phyloP scores from a whole-genome alignment of 1,284 basidiomycete genomes.

The Pseudozyma hubeiensis region DNA sequence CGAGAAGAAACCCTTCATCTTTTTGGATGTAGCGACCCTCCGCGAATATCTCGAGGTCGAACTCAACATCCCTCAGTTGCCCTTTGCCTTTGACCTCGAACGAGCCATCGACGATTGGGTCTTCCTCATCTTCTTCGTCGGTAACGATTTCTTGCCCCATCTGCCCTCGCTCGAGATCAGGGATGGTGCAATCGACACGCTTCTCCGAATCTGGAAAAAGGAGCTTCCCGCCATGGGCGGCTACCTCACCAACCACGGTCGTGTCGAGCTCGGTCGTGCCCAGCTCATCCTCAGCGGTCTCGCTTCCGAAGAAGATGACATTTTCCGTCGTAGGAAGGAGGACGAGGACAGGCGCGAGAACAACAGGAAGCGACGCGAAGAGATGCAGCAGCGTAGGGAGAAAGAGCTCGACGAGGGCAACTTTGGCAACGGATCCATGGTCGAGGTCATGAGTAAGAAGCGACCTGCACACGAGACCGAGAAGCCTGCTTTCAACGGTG shows the following conservation, averaged over 20 bases:
- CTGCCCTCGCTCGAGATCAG: slow-evolving; percentile 97
- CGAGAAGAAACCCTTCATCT: slow-evolving; percentile 98
- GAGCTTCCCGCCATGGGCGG: slow-evolving; percentile 95
- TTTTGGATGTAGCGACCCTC: slow-evolving; percentile 93
- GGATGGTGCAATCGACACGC: slow-evolving; percentile 96
- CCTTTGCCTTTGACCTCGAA: slow-evolving; percentile 94
- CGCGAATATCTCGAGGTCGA: slow-evolving; percentile 98
- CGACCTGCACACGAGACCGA: slow-evolving; percentile 38
- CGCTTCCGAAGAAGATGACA: slow-evolving; percentile 91
- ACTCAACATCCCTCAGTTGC: slow-evolving; percentile 80
- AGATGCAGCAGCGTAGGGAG: slow-evolving; percentile 68
- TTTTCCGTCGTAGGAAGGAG: slow-evolving; percentile 91
- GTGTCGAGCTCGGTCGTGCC: slow-evolving; percentile 84
- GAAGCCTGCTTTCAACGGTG: slow-evolving; percentile 50
- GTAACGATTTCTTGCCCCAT: slow-evolving; percentile 99
- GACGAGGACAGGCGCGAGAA: slow-evolving; percentile 90
- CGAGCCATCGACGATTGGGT: slow-evolving; percentile 99
- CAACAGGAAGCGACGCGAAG: slow-evolving; percentile 81
- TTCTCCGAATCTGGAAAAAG: slow-evolving; percentile 93
- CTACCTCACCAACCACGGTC: slow-evolving; percentile 93
- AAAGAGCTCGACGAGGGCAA: slow-evolving; percentile 46
- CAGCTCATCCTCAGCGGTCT: slow-evolving; percentile 96
- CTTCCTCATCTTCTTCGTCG: slow-evolving; percentile 98
- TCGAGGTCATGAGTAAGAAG: slow-evolving; percentile 28
- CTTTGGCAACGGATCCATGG: slow-evolving; percentile 41